Percentiles rank a stretch among this genome's conserved stretches.
Conservation (phyloP, 2,329 filamentous ascomycete genomes). For the Fusarium transvaalense region DNA sequence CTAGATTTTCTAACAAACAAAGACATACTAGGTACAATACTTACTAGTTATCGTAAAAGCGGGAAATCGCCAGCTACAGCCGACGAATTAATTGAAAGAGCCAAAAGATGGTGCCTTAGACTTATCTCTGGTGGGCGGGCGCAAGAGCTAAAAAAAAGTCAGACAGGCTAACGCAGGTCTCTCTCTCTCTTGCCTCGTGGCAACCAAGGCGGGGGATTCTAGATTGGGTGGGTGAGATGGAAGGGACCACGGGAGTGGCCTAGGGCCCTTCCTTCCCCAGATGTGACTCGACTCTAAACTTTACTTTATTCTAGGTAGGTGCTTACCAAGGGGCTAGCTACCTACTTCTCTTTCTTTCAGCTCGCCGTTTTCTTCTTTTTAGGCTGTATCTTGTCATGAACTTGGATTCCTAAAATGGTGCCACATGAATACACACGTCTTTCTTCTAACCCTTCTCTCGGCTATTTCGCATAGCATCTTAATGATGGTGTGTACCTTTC, state of each 20-base stretch:
- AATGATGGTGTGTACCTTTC: slow-evolving; percentile 11
- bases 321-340: no score
- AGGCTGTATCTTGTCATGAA: slow-evolving; percentile 13
- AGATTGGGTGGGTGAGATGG: background rate
- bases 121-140: background rate
- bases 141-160: background rate
- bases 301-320: background rate
- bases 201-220: slow-evolving; percentile 3
- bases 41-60: background rate
- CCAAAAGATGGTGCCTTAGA: background rate
- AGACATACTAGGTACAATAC: no score
- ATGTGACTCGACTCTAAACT: background rate
- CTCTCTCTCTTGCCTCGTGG: slow-evolving; percentile 14
- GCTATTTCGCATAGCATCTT: slow-evolving; percentile 11
- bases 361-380: slow-evolving; percentile 4
- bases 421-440: background rate
- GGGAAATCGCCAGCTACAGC: slow-evolving; percentile 20
- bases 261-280: background rate
- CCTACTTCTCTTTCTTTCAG: slow-evolving; percentile 22
- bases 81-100: slow-evolving; percentile 8
- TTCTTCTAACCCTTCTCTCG: background rate
- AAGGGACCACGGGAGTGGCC: background rate
- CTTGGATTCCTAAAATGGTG: background rate
- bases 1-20: background rate
- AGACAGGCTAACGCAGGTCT: slow-evolving; percentile 32